Conservation (phyloP, 495 filamentous ascomycete genomes). For the Penicillium soppii region DNA sequence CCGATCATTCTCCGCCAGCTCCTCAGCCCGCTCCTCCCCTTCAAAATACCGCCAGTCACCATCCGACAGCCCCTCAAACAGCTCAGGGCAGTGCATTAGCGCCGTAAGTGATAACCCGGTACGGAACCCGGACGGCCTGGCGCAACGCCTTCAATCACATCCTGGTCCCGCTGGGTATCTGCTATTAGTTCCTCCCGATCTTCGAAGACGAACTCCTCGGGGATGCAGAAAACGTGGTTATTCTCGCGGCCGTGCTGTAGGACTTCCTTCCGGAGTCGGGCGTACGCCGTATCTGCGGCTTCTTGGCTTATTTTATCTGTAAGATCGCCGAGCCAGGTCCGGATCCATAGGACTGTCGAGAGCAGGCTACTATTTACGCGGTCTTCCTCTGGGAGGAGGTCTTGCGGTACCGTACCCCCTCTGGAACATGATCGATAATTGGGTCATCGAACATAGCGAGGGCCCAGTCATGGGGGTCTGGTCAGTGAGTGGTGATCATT, state of each 20-base stretch:
- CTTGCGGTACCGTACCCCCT: slow-evolving; percentile 1
- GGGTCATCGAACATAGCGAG: background rate
- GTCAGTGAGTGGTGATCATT: background rate
- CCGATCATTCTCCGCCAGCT: background rate
- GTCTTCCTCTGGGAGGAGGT: slow-evolving; percentile 4
- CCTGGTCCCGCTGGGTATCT: background rate
- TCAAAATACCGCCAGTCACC: background rate
- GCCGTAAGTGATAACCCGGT: slow-evolving; percentile 6
- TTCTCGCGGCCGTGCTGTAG: background rate
- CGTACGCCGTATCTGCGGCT: slow-evolving; percentile 7
- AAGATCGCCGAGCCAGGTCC: slow-evolving; percentile 13
- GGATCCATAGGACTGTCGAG: slow-evolving; percentile 7
- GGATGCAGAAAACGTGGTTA: background rate
- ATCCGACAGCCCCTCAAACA: slow-evolving; percentile 8
- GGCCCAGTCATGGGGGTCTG: background rate
- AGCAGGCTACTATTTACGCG: slow-evolving; percentile 4
- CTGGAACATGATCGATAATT: background rate
- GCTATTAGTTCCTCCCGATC: slow-evolving; percentile 2
- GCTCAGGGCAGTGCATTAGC: slow-evolving; percentile 18
- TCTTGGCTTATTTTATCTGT: slow-evolving; percentile 1
- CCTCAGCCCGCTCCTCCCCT: background rate
- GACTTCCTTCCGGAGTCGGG: background rate
- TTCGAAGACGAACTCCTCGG: slow-evolving; percentile 8
- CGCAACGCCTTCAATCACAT: slow-evolving; percentile 2
- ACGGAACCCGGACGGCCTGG: slow-evolving; percentile 2